phyloP scores from a whole-genome alignment of 129 eudicot genomes.

The Tanacetum coccineum region DNA sequence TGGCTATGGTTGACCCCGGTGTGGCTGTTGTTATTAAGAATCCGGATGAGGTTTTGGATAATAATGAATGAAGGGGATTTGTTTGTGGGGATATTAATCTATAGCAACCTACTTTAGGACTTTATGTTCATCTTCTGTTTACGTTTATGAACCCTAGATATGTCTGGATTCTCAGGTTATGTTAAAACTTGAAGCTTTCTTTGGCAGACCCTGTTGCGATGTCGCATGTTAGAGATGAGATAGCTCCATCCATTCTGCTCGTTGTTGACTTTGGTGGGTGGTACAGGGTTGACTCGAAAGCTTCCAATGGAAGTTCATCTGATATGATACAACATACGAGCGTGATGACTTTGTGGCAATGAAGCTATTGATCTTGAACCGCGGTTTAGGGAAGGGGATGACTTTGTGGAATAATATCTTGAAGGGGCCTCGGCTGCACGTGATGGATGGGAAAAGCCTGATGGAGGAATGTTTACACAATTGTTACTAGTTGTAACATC shows the following conservation, averaged over 20 bases:
- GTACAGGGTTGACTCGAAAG: constrained; percentile 73
- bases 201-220: constrained; percentile 99
- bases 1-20: constrained; percentile 28
- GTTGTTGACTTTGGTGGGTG: constrained; percentile 99
- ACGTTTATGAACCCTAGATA: constrained; percentile 13
- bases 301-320: constrained; percentile 50
- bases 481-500: constrained; percentile 77
- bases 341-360: too few relatives aligned
- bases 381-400: constrained; percentile 26
- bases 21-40: constrained; percentile 47
- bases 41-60: constrained; percentile 7
- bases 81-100: too few relatives aligned
- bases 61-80: too few relatives aligned
- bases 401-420: constrained; percentile 41
- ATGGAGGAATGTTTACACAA: constrained; percentile 54
- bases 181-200: constrained; percentile 88
- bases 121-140: constrained; percentile 8
- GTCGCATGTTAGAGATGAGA: constrained; percentile 88
- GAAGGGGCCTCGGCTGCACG: constrained; percentile 59
- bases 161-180: constrained; percentile 62
- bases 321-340: constrained; percentile 81
- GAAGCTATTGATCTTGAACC: constrained; percentile 51
- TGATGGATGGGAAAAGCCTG: constrained; percentile 55
- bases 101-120: not conserved
- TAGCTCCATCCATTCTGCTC: constrained; percentile 76